phyloP scores from a whole-genome alignment of 495 filamentous ascomycete genomes.

The Penicillium longicatenatum region DNA sequence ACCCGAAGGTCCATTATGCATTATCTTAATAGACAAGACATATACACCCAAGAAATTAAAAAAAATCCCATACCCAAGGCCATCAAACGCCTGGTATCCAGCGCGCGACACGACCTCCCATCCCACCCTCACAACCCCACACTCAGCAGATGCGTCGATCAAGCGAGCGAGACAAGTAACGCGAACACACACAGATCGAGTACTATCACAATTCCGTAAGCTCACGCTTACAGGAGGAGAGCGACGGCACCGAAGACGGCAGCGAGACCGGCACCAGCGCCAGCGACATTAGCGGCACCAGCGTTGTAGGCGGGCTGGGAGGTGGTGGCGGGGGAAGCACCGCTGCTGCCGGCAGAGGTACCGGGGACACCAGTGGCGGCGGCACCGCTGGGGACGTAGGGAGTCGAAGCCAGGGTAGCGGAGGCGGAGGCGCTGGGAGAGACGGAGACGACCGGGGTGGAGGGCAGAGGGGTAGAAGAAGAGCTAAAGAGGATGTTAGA shows the following conservation, averaged over 20 bases:
- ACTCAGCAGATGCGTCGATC: conserved; percentile 15
- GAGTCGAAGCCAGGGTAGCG: conserved; percentile 42
- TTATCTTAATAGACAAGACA: conserved; percentile 32
- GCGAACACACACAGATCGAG: neutral
- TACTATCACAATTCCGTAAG: neutral
- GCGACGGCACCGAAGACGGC: conserved; percentile 74
- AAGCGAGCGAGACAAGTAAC: neutral
- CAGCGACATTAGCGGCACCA: conserved; percentile 51
- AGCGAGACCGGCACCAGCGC: conserved; percentile 71
- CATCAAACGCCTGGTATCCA: conserved; percentile 16
- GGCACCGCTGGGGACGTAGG: conserved; percentile 49
- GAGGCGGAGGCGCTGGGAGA: conserved; percentile 32
- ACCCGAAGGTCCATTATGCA: conserved; percentile 25
- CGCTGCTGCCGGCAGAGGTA: conserved; percentile 23
- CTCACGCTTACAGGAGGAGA: conserved; percentile 64
- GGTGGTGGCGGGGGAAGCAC: conserved; percentile 48
- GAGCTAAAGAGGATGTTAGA: conserved; percentile 21
- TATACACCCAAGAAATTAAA: conserved; percentile 23
- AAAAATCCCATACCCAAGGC: conserved; percentile 12
- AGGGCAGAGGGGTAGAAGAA: conserved; percentile 27
- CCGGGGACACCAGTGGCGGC: conserved; percentile 17
- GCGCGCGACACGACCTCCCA: neutral
- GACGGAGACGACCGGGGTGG: conserved; percentile 53
- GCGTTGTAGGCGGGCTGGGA: conserved; percentile 49
- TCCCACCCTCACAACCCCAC: neutral